Evolutionary conservation across 2,329 filamentous ascomycete species (phyloP).

Genomic region (Verticillium albo-atrum): DNA sequence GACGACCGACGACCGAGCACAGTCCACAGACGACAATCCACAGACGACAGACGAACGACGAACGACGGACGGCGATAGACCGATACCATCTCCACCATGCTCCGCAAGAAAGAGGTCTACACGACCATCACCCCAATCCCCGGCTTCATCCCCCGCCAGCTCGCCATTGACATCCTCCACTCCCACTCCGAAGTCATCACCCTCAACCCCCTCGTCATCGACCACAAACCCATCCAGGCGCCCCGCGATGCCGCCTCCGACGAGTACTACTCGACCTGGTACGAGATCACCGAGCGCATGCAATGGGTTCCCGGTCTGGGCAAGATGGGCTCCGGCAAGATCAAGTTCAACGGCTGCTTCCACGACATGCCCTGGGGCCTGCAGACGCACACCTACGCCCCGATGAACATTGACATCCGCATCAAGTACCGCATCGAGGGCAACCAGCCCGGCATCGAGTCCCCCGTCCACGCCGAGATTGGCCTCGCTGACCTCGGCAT

Average conservation of each 20-base stretch:
- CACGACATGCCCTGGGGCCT: conserved; percentile 69
- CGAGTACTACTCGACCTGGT: conserved; percentile 71
- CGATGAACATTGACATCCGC: conserved; percentile 61
- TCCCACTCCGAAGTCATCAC: conserved; percentile 67
- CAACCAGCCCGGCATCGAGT: conserved; percentile 63
- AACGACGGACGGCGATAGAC: background rate
- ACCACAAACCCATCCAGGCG: conserved; percentile 58
- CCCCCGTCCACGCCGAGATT: conserved; percentile 57
- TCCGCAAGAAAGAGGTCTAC: conserved; percentile 61
- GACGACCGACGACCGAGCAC: no score
- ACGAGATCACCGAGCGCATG: conserved; percentile 66
- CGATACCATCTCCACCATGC: conserved; percentile 31
- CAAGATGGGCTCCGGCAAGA: conserved; percentile 58
- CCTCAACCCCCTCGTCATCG: conserved; percentile 63
- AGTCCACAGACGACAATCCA: background rate
- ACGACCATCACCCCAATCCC: conserved; percentile 68
- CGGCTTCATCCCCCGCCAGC: conserved; percentile 64
- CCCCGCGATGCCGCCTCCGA: conserved; percentile 64
- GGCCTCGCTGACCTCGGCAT: conserved; percentile 54
- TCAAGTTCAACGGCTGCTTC: conserved; percentile 67
- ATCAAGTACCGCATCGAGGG: conserved; percentile 65
- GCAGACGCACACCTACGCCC: conserved; percentile 68
- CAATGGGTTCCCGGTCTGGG: conserved; percentile 64
- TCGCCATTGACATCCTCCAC: conserved; percentile 69
- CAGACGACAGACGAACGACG: background rate